Evolutionary conservation across 352 stramenopile species (phyloP).

Genomic region (Pythium insidiosum): DNA sequence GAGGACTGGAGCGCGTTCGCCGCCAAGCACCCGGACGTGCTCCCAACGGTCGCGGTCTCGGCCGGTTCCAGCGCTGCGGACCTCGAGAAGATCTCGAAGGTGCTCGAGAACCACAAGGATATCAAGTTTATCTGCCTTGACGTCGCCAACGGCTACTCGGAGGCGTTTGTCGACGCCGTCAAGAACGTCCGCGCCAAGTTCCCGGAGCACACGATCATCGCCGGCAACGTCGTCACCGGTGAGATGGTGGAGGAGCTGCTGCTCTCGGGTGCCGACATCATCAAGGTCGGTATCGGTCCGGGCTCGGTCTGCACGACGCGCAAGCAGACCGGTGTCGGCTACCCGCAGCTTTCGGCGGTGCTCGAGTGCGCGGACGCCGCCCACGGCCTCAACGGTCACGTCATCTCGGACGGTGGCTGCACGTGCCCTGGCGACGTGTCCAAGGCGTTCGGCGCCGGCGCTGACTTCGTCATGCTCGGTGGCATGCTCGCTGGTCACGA

Average conservation of each 20-base stretch:
- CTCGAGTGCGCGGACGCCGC: conserved; percentile 89
- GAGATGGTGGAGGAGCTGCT: conserved; percentile 91
- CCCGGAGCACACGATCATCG: conserved; percentile 85
- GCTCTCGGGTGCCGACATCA: conserved; percentile 87
- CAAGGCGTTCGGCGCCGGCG: conserved; percentile 88
- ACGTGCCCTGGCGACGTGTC: conserved; percentile 86
- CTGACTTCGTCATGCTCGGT: conserved; percentile 91
- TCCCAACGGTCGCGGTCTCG: conserved; percentile 73
- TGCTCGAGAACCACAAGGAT: conserved; percentile 49
- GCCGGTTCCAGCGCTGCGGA: conserved; percentile 65
- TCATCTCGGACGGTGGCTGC: conserved; percentile 87
- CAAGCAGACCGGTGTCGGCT: conserved; percentile 90
- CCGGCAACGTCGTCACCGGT: conserved; percentile 89
- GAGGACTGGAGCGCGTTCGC: conserved; percentile 64
- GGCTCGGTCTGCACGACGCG: conserved; percentile 89
- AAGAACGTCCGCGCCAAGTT: conserved; percentile 43
- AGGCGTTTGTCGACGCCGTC: conserved; percentile 81
- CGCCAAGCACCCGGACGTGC: conserved; percentile 30
- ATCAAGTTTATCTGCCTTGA: conserved; percentile 87
- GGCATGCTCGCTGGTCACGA: conserved; percentile 90
- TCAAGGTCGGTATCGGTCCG: conserved; percentile 91
- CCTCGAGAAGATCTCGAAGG: conserved; percentile 49
- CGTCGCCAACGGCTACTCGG: conserved; percentile 87
- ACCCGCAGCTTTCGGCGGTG: conserved; percentile 87
- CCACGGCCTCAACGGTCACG: conserved; percentile 83